Evolutionary conservation across 805 yeast species (phyloP).

Genomic region (Yamadazyma olivae): DNA sequence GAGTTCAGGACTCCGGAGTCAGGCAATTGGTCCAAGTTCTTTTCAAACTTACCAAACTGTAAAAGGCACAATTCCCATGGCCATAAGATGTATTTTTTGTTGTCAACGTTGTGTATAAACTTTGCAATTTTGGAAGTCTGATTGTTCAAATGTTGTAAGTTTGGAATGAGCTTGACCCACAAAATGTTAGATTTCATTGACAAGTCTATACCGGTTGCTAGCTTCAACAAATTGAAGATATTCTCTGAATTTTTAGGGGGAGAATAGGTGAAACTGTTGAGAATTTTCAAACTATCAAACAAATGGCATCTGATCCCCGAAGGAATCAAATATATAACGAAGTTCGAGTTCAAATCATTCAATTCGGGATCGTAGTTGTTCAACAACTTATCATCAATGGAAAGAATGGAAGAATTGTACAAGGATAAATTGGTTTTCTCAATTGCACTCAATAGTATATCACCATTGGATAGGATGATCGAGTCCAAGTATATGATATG

Average conservation of each 20-base stretch:
- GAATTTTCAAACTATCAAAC: conserved; percentile 24
- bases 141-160: conserved; percentile 64
- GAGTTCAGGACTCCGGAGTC: too few relatives aligned
- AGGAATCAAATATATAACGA: conserved; percentile 38
- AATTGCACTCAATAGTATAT: conserved; percentile 29
- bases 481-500: conserved; percentile 34
- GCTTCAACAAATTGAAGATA: conserved; percentile 27
- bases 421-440: conserved; percentile 22
- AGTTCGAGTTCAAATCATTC: conserved; percentile 17
- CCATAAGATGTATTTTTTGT: conserved; percentile 63
- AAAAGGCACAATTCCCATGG: conserved; percentile 64
- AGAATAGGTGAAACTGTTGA: conserved; percentile 21
- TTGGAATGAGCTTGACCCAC: conserved; percentile 72
- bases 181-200: conserved; percentile 20
- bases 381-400: conserved; percentile 4
- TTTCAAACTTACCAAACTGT: conserved; percentile 43
- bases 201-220: conserved; percentile 33
- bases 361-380: conserved; percentile 10
- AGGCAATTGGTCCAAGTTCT: not conserved
- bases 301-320: conserved; percentile 43
- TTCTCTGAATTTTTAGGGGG: conserved; percentile 19
- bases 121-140: conserved; percentile 60
- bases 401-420: conserved; percentile 22
- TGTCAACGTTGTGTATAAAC: conserved; percentile 51
- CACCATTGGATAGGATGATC: conserved; percentile 35